These are phyloP conservation scores for Aspergillus sp. DNA, from an alignment of 2,329 filamentous ascomycete species.

Conservation along the genomic window DNA sequence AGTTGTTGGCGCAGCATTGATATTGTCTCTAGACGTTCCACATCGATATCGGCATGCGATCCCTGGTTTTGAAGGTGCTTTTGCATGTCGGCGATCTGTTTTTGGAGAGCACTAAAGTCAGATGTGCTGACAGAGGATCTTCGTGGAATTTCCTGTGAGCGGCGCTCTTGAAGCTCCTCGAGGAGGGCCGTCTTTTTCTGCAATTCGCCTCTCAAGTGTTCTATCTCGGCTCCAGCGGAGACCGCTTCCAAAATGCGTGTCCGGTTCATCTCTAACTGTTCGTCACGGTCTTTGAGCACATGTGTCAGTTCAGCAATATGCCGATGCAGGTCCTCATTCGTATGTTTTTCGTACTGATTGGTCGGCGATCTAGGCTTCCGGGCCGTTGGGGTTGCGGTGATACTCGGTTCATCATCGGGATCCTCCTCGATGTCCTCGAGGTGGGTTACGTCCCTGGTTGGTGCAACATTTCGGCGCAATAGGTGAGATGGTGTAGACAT, in stretches of 20 bases:
- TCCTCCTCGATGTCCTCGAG: constrained; percentile 45
- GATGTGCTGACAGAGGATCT: constrained; percentile 28
- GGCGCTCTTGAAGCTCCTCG: constrained; percentile 31
- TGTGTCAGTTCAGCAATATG: constrained; percentile 39
- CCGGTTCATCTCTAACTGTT: constrained; percentile 39
- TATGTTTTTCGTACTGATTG: constrained; percentile 23
- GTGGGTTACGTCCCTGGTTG: constrained; percentile 37
- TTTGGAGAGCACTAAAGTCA: constrained; percentile 33
- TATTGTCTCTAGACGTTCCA: constrained; percentile 38
- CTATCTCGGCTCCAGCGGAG: constrained; percentile 44
- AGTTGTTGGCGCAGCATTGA: constrained; percentile 39
- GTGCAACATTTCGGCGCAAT: constrained; percentile 34
- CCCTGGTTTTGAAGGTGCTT: constrained; percentile 35
- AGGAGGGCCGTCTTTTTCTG: constrained; percentile 36
- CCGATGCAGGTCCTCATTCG: constrained; percentile 31
- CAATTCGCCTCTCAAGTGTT: constrained; percentile 44
- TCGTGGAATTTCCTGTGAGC: constrained; percentile 32
- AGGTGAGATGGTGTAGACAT: constrained; percentile 51
- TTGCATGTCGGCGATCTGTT: constrained; percentile 39
- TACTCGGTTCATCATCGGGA: constrained; percentile 24
- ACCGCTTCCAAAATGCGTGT: constrained; percentile 39
- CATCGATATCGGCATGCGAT: constrained; percentile 27
- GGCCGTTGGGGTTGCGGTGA: constrained; percentile 33
- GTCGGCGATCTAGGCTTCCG: constrained; percentile 28
- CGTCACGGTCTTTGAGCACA: constrained; percentile 38